Evolutionary conservation across 2,329 filamentous ascomycete genomes (phyloP).

Genomic region (Cryphonectria nitschkei): DNA sequence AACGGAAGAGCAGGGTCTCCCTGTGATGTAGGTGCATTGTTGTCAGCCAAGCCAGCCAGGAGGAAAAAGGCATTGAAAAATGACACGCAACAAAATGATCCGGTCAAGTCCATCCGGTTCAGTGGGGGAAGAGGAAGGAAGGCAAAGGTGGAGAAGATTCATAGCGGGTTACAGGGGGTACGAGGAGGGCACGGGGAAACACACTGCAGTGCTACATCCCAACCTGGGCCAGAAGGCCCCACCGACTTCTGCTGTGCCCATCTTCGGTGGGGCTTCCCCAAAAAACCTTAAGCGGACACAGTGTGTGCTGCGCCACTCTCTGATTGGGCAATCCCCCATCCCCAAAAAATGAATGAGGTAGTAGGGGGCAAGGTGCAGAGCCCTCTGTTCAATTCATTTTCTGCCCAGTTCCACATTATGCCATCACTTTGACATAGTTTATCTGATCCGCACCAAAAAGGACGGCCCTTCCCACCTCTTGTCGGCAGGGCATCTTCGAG

Average conservation of each 20-base stretch:
- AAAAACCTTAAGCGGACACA: conserved; percentile 1
- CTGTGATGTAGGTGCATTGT: background rate
- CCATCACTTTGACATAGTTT: conserved; percentile 8
- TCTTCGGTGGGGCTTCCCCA: conserved; percentile 5
- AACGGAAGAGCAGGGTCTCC: background rate
- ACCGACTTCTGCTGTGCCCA: background rate
- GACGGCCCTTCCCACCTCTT: conserved; percentile 1
- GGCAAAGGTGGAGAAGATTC: background rate
- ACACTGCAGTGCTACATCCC: background rate
- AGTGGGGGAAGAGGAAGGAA: background rate
- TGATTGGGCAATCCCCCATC: background rate
- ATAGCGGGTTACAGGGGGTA: background rate
- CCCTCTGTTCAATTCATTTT: background rate
- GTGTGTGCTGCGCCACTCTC: background rate
- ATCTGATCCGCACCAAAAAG: conserved; percentile 11
- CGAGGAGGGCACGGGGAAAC: background rate
- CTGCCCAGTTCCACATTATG: background rate
- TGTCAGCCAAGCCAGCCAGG: background rate
- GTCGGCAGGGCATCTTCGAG: background rate
- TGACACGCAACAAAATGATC: background rate
- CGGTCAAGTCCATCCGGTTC: background rate
- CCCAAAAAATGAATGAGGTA: background rate
- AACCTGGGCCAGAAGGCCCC: background rate
- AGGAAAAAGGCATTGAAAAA: background rate
- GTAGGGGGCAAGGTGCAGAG: background rate